phyloP scores from a whole-genome alignment of 2,329 filamentous ascomycete species.

The Exophiala mesophila region DNA sequence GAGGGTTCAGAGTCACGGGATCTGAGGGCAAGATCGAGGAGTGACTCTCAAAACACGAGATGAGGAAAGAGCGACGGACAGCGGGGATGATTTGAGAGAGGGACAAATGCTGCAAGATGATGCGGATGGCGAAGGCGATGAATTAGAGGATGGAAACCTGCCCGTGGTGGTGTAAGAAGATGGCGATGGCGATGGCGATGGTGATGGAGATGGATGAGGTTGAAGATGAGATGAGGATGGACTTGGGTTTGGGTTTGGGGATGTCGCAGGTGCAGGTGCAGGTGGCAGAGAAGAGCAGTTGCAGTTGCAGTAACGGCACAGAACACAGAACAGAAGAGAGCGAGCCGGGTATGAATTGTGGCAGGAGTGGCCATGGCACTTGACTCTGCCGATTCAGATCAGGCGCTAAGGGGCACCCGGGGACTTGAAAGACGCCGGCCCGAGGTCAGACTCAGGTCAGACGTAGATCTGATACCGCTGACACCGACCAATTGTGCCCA shows the following conservation, averaged over 20 bases:
- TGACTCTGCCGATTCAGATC: background rate
- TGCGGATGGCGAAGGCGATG: background rate
- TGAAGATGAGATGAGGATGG: no score
- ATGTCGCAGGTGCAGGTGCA: background rate
- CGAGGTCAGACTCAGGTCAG: slow-evolving; percentile 2
- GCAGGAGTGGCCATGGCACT: background rate
- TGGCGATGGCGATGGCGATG: slow-evolving; percentile 2
- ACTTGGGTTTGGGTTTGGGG: background rate
- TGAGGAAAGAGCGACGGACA: background rate
- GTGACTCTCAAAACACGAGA: background rate
- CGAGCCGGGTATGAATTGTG: no score
- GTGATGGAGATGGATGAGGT: slow-evolving; percentile 1
- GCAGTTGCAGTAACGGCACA: background rate
- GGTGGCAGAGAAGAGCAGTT: background rate
- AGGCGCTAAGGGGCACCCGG: background rate
- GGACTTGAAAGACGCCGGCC: no score
- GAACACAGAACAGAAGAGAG: no score
- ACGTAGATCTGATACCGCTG: no score
- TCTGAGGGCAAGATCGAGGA: background rate
- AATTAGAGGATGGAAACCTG: background rate
- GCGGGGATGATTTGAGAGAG: background rate
- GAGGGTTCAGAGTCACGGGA: background rate
- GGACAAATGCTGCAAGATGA: background rate
- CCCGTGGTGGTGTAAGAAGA: background rate
- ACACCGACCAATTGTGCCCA: no score